A percentile compares a stretch with the other conserved stretches of the same genome.
Evolutionary conservation across 2,329 filamentous ascomycete genomes (phyloP).

Genomic region (Arthrinium phaeospermum): DNA sequence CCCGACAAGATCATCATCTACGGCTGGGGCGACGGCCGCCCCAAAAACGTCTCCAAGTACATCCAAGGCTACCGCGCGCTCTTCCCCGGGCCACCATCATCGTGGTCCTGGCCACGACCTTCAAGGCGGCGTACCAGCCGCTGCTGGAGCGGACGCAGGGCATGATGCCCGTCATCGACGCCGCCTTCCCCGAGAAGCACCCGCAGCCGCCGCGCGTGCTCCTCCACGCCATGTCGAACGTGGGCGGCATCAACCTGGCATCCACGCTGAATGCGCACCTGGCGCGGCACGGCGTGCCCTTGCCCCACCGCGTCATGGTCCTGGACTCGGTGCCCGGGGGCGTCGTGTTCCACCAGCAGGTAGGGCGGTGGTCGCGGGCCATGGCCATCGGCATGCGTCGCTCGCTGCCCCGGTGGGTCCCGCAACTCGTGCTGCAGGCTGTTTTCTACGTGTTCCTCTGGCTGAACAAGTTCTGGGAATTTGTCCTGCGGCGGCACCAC

Average conservation of each 20-base stretch:
- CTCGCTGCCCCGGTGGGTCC: conserved; percentile 50
- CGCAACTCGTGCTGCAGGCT: conserved; percentile 51
- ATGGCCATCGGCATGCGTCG: conserved; percentile 56
- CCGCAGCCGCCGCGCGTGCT: conserved; percentile 45
- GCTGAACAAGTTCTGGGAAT: conserved; percentile 41
- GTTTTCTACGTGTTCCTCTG: conserved; percentile 53
- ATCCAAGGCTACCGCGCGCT: conserved; percentile 55
- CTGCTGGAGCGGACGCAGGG: conserved; percentile 49
- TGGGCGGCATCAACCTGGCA: conserved; percentile 59
- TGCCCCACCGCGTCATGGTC: conserved; percentile 56
- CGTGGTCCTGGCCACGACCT: conserved; percentile 56
- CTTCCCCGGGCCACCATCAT: conserved; percentile 57
- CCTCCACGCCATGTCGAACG: conserved; percentile 63
- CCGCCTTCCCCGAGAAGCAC: conserved; percentile 35
- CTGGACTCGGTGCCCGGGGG: conserved; percentile 61
- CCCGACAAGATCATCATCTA: conserved; percentile 58
- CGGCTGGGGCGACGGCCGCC: conserved; percentile 62
- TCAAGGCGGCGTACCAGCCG: conserved; percentile 50
- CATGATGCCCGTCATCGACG: conserved; percentile 53
- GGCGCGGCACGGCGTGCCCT: conserved; percentile 40
- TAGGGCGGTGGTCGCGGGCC: conserved; percentile 57
- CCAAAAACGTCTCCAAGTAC: conserved; percentile 63
- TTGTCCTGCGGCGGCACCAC: conserved; percentile 45
- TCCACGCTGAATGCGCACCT: conserved; percentile 55
- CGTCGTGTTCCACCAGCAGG: conserved; percentile 47